Evolutionary conservation across 345 rosid genomes (phyloP).

Genomic region (Dipteronia dyeriana): DNA sequence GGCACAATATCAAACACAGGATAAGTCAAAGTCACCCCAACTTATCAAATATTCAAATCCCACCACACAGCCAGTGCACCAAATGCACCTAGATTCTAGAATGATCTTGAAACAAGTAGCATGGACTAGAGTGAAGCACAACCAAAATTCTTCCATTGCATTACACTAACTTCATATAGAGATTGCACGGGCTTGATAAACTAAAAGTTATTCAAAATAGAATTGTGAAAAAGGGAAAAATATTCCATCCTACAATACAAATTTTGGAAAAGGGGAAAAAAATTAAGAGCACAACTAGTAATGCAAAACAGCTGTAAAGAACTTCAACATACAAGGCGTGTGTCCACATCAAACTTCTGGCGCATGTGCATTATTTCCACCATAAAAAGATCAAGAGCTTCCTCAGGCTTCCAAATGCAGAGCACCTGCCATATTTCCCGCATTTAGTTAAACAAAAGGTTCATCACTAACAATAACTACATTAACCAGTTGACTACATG

Average conservation of each 20-base stretch:
- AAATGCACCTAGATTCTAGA: neutral
- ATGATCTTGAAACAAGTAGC: neutral
- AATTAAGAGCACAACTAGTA: neutral
- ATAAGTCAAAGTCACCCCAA: neutral
- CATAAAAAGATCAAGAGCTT: conserved; percentile 91
- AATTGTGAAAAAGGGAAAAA: neutral
- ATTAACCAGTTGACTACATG: neutral
- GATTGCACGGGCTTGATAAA: neutral
- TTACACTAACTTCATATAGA: neutral
- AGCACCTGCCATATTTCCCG: conserved; percentile 62
- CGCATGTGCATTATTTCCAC: conserved; percentile 99
- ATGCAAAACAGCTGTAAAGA: neutral
- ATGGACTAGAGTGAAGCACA: neutral
- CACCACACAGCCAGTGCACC: neutral
- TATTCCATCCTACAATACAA: neutral
- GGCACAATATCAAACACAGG: neutral
- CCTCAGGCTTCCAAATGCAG: conserved; percentile 83
- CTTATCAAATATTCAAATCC: neutral
- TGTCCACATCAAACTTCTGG: conserved; percentile 94
- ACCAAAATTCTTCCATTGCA: neutral
- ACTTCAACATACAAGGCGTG: conserved; percentile 65
- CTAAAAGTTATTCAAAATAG: neutral
- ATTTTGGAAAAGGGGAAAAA: neutral
- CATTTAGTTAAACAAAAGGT: conserved; percentile 3
- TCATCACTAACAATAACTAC: neutral